phyloP scores from a whole-genome alignment of 345 rosid genomes.

The Populus ilicifolia region DNA sequence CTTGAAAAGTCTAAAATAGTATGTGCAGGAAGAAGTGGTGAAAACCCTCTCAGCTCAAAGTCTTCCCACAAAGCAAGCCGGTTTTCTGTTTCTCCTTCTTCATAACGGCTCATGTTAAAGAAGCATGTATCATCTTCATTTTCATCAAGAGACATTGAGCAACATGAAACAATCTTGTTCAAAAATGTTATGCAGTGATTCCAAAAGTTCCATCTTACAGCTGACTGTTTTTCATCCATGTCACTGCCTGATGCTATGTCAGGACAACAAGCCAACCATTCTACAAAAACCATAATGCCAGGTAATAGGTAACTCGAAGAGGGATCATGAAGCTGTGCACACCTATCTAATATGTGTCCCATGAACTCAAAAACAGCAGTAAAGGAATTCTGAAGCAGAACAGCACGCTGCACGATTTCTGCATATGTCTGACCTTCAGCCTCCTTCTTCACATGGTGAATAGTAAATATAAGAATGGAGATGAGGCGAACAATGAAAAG shows the following conservation, averaged over 20 bases:
- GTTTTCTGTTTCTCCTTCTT: conserved; percentile 87
- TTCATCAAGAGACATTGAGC: conserved; percentile 52
- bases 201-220: conserved; percentile 68
- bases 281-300: conserved; percentile 75
- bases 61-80: conserved; percentile 91
- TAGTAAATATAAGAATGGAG: conserved; percentile 65
- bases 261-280: conserved; percentile 91
- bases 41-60: conserved; percentile 84
- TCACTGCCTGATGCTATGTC: conserved; percentile 64
- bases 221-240: conserved; percentile 60
- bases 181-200: conserved; percentile 54
- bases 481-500: conserved; percentile 68
- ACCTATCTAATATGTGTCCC: conserved; percentile 57
- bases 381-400: conserved; percentile 71
- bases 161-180: conserved; percentile 56
- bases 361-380: conserved; percentile 76
- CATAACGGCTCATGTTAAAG: conserved; percentile 78
- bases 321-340: conserved; percentile 61
- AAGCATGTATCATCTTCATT: conserved; percentile 81
- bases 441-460: conserved; percentile 69
- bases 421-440: conserved; percentile 81
- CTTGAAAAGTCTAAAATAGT: conserved; percentile 80
- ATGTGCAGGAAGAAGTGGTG: conserved; percentile 83
- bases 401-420: conserved; percentile 87
- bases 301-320: conserved; percentile 76